These are phyloP conservation scores for Aspergillus aculeatus DNA, from an alignment of 2,329 filamentous ascomycete genomes.

Conservation along the genomic window DNA sequence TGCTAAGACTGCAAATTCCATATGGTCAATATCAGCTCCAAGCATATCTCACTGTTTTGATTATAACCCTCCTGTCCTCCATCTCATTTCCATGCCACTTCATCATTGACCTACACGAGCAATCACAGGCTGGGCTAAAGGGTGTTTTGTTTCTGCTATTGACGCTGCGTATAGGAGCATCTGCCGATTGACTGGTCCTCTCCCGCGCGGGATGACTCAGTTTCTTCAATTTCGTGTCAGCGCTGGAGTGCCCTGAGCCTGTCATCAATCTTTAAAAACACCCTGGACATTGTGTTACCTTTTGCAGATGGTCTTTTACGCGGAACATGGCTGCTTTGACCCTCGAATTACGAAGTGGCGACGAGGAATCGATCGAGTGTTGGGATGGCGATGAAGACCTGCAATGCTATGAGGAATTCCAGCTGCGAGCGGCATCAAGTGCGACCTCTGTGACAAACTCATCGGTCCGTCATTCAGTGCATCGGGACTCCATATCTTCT, in stretches of 20 bases:
- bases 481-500: conserved; percentile 77
- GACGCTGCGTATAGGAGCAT: neutral
- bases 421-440: conserved; percentile 46
- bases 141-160: neutral
- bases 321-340: conserved; percentile 40
- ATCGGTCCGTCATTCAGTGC: conserved; percentile 44
- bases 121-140: neutral
- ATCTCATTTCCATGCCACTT: neutral
- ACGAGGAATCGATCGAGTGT: conserved; percentile 45
- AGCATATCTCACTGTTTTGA: neutral
- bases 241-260: conserved; percentile 23
- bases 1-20: neutral
- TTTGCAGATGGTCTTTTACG: neutral
- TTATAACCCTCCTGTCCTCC: neutral
- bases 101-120: neutral
- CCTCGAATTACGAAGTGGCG: conserved; percentile 32
- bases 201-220: conserved; percentile 31
- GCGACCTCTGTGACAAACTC: conserved; percentile 47
- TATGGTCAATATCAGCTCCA: neutral
- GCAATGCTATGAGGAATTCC: conserved; percentile 47
- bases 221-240: conserved; percentile 19
- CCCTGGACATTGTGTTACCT: neutral
- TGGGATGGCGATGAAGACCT: conserved; percentile 53
- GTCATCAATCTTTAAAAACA: conserved; percentile 11
- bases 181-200: neutral